Evolutionary conservation across 495 filamentous ascomycete species (phyloP).

Genomic region (Lichina pygmaea): DNA sequence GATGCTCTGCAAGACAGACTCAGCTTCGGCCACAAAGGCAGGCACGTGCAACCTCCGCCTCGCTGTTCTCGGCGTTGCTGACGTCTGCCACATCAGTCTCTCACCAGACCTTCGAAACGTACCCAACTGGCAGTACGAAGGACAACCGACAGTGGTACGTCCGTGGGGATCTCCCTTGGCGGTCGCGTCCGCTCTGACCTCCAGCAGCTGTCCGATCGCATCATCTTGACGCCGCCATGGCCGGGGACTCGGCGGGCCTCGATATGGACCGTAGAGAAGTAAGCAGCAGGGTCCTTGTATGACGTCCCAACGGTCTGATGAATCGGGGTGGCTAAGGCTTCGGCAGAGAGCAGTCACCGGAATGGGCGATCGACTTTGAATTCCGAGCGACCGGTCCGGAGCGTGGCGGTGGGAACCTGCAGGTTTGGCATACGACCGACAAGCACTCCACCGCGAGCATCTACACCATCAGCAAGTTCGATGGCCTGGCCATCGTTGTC

Average conservation of each 20-base stretch:
- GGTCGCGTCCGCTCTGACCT: background rate
- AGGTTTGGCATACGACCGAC: constrained; percentile 72
- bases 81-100: constrained; percentile 1
- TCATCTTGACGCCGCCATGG: constrained; percentile 71
- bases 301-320: background rate
- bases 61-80: background rate
- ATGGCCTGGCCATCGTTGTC: constrained; percentile 64
- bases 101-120: constrained; percentile 2
- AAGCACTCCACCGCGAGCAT: constrained; percentile 43
- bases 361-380: constrained; percentile 61
- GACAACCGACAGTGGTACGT: constrained; percentile 26
- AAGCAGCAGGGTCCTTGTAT: background rate
- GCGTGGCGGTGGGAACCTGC: constrained; percentile 64
- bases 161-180: constrained; percentile 6
- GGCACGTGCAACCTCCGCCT: background rate
- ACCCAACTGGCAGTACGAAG: background rate
- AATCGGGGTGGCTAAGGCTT: constrained; percentile 1
- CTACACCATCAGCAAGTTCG: constrained; percentile 58
- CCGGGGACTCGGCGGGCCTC: constrained; percentile 70
- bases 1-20: background rate
- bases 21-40: background rate
- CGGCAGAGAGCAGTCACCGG: constrained; percentile 18
- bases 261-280: constrained; percentile 45
- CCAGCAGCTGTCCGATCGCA: constrained; percentile 44
- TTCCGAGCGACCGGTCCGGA: constrained; percentile 76